phyloP scores from a whole-genome alignment of 192 early-diverging fungal species.

The Mortierella claussenii region DNA sequence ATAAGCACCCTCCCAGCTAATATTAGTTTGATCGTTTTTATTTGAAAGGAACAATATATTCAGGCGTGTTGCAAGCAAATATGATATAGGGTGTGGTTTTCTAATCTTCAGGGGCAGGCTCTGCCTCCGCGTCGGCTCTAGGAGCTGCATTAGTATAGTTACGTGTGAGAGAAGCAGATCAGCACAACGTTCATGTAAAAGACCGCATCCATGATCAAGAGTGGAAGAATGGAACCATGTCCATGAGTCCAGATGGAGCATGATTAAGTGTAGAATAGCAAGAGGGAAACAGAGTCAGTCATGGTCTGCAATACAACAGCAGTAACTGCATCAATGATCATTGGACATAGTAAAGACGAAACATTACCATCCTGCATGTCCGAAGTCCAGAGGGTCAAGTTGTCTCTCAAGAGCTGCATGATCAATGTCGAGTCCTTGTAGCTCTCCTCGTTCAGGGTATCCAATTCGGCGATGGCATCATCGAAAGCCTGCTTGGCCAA shows the following conservation, averaged over 20 bases:
- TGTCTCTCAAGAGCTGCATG: conserved; percentile 99
- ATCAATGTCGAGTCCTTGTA: conserved; percentile 93
- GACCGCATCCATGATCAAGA: no score
- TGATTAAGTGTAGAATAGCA: no score
- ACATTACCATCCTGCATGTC: conserved; percentile 65
- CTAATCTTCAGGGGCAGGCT: conserved; percentile 39
- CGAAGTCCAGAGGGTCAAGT: conserved; percentile 99
- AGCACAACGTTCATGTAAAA: no score
- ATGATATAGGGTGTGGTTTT: no score
- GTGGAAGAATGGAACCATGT: not conserved
- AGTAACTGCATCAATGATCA: no score
- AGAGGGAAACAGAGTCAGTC: not conserved
- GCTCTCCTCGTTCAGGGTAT: conserved; percentile 97
- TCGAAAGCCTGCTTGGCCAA: conserved; percentile 98
- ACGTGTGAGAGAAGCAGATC: no score
- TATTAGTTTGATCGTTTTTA: no score
- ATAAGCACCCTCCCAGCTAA: no score
- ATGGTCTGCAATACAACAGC: no score
- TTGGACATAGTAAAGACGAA: not conserved
- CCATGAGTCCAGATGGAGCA: no score
- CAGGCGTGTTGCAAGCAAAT: no score
- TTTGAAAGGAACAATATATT: no score
- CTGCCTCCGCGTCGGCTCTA: conserved; percentile 35
- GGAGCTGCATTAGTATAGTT: conserved; percentile 7
- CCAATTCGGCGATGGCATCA: conserved; percentile 98